Evolutionary conservation across 441 rosid species (phyloP).

Genomic region (Populus hybrid): DNA sequence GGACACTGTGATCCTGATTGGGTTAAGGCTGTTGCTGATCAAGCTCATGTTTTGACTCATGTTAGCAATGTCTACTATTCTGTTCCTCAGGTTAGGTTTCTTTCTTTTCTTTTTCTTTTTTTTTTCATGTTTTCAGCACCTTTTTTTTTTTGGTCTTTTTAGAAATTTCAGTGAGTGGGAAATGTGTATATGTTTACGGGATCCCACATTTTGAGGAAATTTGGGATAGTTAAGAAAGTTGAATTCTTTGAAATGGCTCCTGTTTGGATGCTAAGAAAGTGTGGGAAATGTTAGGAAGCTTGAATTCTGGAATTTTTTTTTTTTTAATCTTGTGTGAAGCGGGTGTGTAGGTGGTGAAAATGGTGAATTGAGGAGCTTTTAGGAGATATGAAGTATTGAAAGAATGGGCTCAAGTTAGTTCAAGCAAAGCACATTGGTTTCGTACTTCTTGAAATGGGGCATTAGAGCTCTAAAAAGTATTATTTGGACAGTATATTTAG

Average conservation of each 20-base stretch:
- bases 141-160: neutral
- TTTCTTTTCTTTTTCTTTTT: neutral
- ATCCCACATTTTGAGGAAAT: neutral
- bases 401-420: neutral
- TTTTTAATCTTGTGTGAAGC: neutral
- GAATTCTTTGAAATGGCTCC: neutral
- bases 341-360: neutral
- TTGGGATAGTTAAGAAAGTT: neutral
- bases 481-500: neutral
- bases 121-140: neutral
- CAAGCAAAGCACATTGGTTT: neutral
- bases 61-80: constrained; percentile 46
- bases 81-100: constrained; percentile 38
- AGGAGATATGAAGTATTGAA: neutral
- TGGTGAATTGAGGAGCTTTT: neutral
- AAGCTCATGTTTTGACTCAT: constrained; percentile 40
- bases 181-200: neutral
- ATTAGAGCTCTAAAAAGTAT: neutral
- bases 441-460: neutral
- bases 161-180: neutral
- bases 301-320: neutral
- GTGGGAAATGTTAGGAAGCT: neutral
- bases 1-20: constrained; percentile 56
- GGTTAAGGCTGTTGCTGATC: constrained; percentile 39
- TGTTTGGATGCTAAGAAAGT: neutral